phyloP scores from a whole-genome alignment of 306 rosid species.

The Adenanthera pavonina region DNA sequence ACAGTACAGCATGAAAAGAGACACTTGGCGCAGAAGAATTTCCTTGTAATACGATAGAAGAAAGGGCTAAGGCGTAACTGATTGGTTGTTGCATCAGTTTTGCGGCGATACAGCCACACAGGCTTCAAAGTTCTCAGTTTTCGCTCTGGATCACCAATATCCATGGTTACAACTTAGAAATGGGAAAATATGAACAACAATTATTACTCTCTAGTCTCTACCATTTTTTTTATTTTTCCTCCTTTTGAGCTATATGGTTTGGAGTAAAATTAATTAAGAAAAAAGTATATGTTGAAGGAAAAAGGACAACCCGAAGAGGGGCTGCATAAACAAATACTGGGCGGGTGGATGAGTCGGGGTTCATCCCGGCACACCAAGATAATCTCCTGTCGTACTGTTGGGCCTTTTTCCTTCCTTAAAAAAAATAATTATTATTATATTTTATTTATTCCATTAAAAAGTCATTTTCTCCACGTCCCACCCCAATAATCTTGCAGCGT shows the following conservation, averaged over 20 bases:
- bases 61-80: too few species aligned
- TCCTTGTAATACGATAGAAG: too few species aligned
- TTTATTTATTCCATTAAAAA: neutral
- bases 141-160: too few species aligned
- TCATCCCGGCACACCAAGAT: slow-evolving; percentile 35
- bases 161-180: too few species aligned
- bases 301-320: slow-evolving; percentile 6
- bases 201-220: too few species aligned
- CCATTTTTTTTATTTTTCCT: neutral
- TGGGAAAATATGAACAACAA: too few species aligned
- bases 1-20: too few species aligned
- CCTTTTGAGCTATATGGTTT: too few species aligned
- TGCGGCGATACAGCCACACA: too few species aligned
- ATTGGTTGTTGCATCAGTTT: too few species aligned
- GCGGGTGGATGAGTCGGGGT: slow-evolving; percentile 1
- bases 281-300: neutral
- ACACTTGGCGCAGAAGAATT: too few species aligned
- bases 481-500: slow-evolving; percentile 41
- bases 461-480: slow-evolving; percentile 53
- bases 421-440: neutral
- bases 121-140: too few species aligned
- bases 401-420: neutral
- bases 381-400: slow-evolving; percentile 49
- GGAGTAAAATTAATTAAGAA: neutral
- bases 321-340: neutral